Evolutionary conservation across 495 filamentous ascomycete species (phyloP), one percentile per base, ranked within the genome.

Genomic region (Polyplosphaeria fusca): DNA sequence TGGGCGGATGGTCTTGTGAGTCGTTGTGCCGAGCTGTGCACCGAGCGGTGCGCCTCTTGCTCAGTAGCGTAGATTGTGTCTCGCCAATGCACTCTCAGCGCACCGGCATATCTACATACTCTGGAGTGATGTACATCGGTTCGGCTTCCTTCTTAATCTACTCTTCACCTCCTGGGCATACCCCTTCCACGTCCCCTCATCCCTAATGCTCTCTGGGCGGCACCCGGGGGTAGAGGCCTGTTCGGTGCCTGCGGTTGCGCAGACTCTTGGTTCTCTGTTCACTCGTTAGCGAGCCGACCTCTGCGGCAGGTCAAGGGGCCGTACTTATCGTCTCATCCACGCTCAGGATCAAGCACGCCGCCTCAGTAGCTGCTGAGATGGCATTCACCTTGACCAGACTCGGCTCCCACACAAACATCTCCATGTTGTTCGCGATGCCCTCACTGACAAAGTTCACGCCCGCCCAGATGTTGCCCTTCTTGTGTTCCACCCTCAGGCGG

Each of bases 361-460:
- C 93, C 75, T 96, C 93, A 40, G 91, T 91, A 23, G 93, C 93
- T 16, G 93, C 91, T 73, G 96, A 91, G 59, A 98, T 87, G 53
- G 93, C 93, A 69, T 98, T 98, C 56, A 95, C 81, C 86, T 98
- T 98, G 56, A 98, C 90, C 52, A 96, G 76, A 55, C 85, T 85
- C 7, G 93, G 93, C 71, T 98, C 93, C 93, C 93, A 98, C 24
- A 98, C 93, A 70, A 96, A 97, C 44, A 81, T 82, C 67, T 84
- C 84, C 78, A 97, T 84, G 76, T 96, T 97, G 72, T 97, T 87
- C 39, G 86, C 78, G 52, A 96, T 86, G 48, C 89, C 90, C 75
- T 97, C 93, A 67, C 91, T 83, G 38, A 82, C 78, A 67, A 98
- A 96, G 76, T 98, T 93, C 19, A 98, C 91, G 67, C 93, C 93